Evolutionary conservation across 129 eudicot genomes (phyloP), one percentile per base, ranked within the genome.

Genomic region (Saposhnikovia divaricata): DNA sequence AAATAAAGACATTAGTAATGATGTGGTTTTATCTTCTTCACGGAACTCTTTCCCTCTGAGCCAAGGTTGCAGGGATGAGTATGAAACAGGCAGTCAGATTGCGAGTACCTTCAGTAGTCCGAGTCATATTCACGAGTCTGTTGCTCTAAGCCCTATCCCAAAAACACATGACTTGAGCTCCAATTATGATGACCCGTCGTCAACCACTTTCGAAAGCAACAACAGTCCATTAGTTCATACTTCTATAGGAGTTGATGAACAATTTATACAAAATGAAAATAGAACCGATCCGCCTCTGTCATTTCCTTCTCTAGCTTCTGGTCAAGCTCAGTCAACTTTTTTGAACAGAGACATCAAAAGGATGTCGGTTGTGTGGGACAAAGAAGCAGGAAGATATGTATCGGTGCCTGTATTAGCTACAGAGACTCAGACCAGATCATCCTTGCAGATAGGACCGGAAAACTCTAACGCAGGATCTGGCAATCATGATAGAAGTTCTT

Each of bases 341-440:
- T 81, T 89, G 16, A 86, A 90, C 21, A 88, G 96, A 81, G 93
- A 91, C 81, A 83, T 90, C 4, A 87, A 92, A 78, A 84, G 89
- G 80, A 84, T 92, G n/a, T 92, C 99, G 4, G 96, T 92, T 31
- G 90, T 87, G 25, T 95, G 97, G 97, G 97, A 92, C 79, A 97
- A 90, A 85, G 99, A 95, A 83, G 99, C 96, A 3, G 99, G 97
- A 13, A 77, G 96, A 81, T 95, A 89, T 48, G 90, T 95, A 0
- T 92, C 99, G 0, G 83, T 88, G 50, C 86, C 87, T 16, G 76
- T 81, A 39, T 82, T 90, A 40, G 91, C 90, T 78, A 74, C 92
- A n/a, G 92, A 86, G 5, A 59, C 97, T 18, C 87, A 89, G 57
- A 89, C 80, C 21, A 55, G 75, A 76, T 46, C 81, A 39, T 78